Percentiles rank a stretch among this genome's conserved stretches.
Evolutionary conservation across 345 rosid genomes (phyloP).

Genomic region (Rhodomyrtus tomentosa): DNA sequence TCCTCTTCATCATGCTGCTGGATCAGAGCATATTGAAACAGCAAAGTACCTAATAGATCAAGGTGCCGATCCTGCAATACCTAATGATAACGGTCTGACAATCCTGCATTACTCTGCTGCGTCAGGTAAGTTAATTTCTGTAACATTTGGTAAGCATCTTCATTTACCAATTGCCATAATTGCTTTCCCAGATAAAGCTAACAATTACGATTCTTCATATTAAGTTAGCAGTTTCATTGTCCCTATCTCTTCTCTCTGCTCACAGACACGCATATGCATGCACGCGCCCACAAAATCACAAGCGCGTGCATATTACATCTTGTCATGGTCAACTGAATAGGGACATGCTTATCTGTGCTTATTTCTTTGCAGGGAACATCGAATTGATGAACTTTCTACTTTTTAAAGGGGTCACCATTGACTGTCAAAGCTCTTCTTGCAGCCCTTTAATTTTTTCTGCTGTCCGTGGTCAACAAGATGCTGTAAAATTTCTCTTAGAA

Average conservation of each 20-base stretch:
- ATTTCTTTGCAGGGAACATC: conserved; percentile 34
- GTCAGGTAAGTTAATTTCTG: conserved; percentile 26
- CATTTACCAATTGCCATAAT: background rate
- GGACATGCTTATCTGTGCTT: background rate
- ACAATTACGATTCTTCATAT: no score
- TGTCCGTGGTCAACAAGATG: conserved; percentile 61
- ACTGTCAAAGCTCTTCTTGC: conserved; percentile 78
- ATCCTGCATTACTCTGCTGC: conserved; percentile 86
- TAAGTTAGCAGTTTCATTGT: no score
- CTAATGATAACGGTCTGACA: conserved; percentile 70
- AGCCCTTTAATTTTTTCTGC: conserved; percentile 89
- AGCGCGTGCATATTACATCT: background rate
- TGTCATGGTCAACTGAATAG: background rate
- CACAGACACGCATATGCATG: no score
- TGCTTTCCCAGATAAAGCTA: background rate
- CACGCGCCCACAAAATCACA: background rate
- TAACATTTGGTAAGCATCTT: background rate
- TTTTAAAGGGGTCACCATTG: conserved; percentile 48
- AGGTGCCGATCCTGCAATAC: conserved; percentile 56
- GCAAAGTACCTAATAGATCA: conserved; percentile 64
- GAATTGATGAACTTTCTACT: conserved; percentile 53
- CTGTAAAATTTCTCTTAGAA: conserved; percentile 57
- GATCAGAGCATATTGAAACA: conserved; percentile 61
- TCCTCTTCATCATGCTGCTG: conserved; percentile 84
- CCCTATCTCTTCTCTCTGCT: no score